Evolutionary conservation across 2,329 filamentous ascomycete genomes (phyloP), one percentile per base, ranked within the genome.

Genomic region (Trichoderma sp.): DNA sequence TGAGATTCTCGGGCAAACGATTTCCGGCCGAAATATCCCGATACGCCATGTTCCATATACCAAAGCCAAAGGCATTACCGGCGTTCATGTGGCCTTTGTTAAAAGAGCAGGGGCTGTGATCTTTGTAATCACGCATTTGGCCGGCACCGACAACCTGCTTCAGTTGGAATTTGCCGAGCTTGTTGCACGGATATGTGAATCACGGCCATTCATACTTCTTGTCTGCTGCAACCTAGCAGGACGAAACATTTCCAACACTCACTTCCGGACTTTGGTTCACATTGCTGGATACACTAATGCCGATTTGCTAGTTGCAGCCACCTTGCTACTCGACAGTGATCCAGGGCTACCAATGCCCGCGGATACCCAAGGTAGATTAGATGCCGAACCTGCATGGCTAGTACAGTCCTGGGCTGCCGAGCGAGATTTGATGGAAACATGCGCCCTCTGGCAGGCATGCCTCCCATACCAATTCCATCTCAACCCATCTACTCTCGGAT

Each of bases 21-120:
- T 95, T 63, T 87, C 89, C 63, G 83, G 81, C 63, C 84, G 87
- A 75, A 90, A 92, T 76, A 82, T 85, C 3, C 85, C 85, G 79
- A 84, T 94, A 73, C 88, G 90, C 24, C 92, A 94, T 78, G 88
- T 93, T 57, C 91, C 92, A 6, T 95, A 93, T 76, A 88, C 89
- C 6, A 87, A 89, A 61, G 84, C 85, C 67, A 81, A 84, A 72
- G 91, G 91, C 56, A 89, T 93, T 78, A 92, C 89, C 3, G 84
- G 85, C 26, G 86, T 88, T 58, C 90, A 94, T 79, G 81, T 86
- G 63, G 86, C 85, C 66, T 92, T 92, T 76, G 86, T 93, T 68
- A 86, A 84, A 71, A 83, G 87, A 70, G 89, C 90, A 4, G 86
- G 85, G 61, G 85, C 85, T 1, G 83, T 92, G 43, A 80, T 93